Evolutionary conservation across 1,139 yeast species (phyloP).

Genomic region (Yamadazyma jaroonii): DNA sequence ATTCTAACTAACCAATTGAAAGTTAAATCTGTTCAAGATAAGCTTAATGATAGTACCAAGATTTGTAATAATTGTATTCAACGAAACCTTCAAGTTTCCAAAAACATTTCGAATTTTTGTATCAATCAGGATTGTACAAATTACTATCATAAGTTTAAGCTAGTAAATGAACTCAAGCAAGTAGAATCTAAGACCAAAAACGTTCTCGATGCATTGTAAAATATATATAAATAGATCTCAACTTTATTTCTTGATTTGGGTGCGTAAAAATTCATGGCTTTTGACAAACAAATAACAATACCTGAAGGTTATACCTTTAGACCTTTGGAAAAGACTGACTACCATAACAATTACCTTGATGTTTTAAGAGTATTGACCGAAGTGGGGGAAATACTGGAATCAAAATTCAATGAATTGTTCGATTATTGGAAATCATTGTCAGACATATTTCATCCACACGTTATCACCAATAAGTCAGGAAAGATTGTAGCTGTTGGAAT

Average conservation of each 20-base stretch:
- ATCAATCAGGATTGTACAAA: constrained; percentile 29
- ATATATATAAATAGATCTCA: background rate
- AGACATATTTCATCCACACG: constrained; percentile 54
- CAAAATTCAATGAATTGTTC: constrained; percentile 41
- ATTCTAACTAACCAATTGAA: constrained; percentile 18
- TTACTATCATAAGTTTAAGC: constrained; percentile 13
- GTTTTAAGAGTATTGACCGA: constrained; percentile 58
- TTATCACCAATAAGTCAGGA: constrained; percentile 49
- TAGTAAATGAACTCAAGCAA: constrained; percentile 1
- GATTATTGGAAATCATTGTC: constrained; percentile 47
- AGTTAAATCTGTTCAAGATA: constrained; percentile 15
- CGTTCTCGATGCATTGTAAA: constrained; percentile 1
- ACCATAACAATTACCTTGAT: constrained; percentile 44
- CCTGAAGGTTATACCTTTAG: constrained; percentile 57
- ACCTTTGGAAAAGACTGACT: constrained; percentile 44
- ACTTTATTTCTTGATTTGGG: background rate
- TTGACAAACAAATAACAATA: constrained; percentile 18
- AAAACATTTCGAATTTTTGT: constrained; percentile 21
- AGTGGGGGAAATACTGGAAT: constrained; percentile 54
- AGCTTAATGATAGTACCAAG: constrained; percentile 12
- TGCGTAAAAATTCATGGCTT: constrained; percentile 3
- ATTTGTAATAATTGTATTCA: constrained; percentile 27
- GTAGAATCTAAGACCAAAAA: background rate
- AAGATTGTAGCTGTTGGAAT: constrained; percentile 49
- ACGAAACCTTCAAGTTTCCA: constrained; percentile 16